phyloP scores from a whole-genome alignment of 306 rosid genomes.

The Myrica gale region DNA sequence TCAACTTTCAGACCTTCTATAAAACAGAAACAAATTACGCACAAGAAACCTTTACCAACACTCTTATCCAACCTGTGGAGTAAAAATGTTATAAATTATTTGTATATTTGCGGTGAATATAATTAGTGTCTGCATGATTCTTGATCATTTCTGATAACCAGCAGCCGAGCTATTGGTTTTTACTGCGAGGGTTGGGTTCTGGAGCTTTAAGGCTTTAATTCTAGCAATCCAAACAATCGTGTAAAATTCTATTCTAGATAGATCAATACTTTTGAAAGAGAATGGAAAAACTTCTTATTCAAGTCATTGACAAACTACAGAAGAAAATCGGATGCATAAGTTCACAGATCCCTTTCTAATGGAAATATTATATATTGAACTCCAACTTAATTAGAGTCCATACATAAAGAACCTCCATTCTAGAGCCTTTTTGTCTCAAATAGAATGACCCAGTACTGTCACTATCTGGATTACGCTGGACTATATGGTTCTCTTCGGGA shows the following conservation, averaged over 20 bases:
- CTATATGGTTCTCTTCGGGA: not conserved
- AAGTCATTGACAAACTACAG: not conserved
- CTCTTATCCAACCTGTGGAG: not conserved
- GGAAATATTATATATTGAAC: not conserved
- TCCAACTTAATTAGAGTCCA: not conserved
- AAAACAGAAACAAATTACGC: not conserved
- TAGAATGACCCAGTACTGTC: not conserved
- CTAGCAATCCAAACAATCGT: no score
- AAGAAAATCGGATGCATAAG: not conserved
- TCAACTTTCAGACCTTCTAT: not conserved
- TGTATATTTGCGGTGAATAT: not conserved
- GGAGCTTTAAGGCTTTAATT: no score
- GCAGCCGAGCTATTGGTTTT: no score
- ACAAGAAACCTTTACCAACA: not conserved
- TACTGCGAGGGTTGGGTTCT: no score
- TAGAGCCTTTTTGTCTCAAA: not conserved
- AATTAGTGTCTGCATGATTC: not conserved
- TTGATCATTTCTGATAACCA: not conserved
- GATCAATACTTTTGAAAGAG: not conserved
- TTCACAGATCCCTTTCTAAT: not conserved
- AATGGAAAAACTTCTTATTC: not conserved
- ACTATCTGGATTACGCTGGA: not conserved
- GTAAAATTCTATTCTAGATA: not conserved
- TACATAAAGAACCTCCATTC: not conserved
- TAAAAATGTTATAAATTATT: not conserved